Evolutionary conservation across 2,329 filamentous ascomycete species (phyloP).

Genomic region (Orbilia oligospora): DNA sequence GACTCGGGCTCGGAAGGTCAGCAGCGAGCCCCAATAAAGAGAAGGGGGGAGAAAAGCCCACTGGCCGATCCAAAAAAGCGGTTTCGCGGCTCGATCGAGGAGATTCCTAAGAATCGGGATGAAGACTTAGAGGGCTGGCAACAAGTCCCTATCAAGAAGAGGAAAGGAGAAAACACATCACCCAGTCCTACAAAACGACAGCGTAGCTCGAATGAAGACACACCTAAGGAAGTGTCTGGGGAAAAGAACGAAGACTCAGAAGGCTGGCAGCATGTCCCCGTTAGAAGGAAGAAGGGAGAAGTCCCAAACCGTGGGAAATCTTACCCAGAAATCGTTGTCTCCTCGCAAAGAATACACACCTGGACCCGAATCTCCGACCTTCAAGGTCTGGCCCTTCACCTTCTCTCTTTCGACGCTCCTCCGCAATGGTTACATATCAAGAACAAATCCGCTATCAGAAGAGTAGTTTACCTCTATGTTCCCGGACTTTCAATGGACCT

Average conservation of each 20-base stretch:
- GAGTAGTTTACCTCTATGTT: conserved; percentile 91
- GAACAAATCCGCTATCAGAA: conserved; percentile 77
- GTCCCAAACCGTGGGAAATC: conserved; percentile 61
- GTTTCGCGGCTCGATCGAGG: not conserved
- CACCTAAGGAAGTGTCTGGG: not conserved
- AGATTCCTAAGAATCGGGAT: not conserved
- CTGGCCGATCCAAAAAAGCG: conserved; percentile 28
- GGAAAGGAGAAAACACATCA: not conserved
- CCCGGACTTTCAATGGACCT: conserved; percentile 91
- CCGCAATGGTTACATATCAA: conserved; percentile 77
- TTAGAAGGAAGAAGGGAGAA: conserved; percentile 60
- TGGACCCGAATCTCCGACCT: conserved; percentile 76
- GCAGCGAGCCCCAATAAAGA: no score
- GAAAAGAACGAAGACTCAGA: conserved; percentile 5
- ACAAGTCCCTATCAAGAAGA: not conserved
- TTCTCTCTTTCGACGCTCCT: conserved; percentile 76
- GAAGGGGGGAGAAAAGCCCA: not conserved
- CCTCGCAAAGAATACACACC: conserved; percentile 71
- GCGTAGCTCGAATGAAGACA: conserved; percentile 1
- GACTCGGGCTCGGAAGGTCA: no score
- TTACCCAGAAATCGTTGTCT: conserved; percentile 63
- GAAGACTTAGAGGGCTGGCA: not conserved
- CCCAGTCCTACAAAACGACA: conserved; percentile 34
- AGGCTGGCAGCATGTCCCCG: conserved; percentile 51
- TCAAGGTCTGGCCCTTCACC: conserved; percentile 76